Base-by-base conservation (phyloP, 495 filamentous ascomycete genomes). In the Astrothelium macrocarpum region DNA sequence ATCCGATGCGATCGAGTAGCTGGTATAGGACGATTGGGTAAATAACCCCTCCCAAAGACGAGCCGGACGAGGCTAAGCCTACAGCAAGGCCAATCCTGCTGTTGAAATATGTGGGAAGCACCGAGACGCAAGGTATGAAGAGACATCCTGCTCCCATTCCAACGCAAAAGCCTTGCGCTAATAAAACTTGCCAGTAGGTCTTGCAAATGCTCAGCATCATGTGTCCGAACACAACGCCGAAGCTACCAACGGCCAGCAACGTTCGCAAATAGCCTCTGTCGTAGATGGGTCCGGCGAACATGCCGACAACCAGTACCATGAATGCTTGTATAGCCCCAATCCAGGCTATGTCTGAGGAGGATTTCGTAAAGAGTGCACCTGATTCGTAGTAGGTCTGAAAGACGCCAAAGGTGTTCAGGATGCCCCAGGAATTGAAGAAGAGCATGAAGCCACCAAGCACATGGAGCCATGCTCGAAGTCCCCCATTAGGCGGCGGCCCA, bases 151-250 rank as follows among this genome's bases (percentile, higher is more conserved):
- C 72, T 0, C 90, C 89, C 70, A 84, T 85, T 0, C 88, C 90
- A 58, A 92, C 70, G 28, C 82, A 84, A 31, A 93, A 65, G 0
- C 90, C 91, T 67, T 95, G 91, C 0, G 90, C 81, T 0, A 96
- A 79, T 59, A 96, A 81, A 0, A 91, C 70, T 64, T 92, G 88
- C 85, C 86, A 92, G 70, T 87, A 87, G 34, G 75, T 68, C 4
- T 80, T 86, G 29, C 81, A 80, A 2, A 84, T 72, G 0, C 84
- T 85, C 11, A 76, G 74, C 69, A 80, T 80, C 68, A 85, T 76
- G 42, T 82, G 66, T 0, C 80, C 80, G 53, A 82, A 78, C 9
- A 81, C 76, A 2, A 88, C 86, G 63, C 82, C 79, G 73, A 95
- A 91, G 61, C 87, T 83, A 61, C 87, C 85, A 26, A 88, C 34